phyloP scores from a whole-genome alignment of 2,329 filamentous ascomycete genomes.

The Alternaria viburni region DNA sequence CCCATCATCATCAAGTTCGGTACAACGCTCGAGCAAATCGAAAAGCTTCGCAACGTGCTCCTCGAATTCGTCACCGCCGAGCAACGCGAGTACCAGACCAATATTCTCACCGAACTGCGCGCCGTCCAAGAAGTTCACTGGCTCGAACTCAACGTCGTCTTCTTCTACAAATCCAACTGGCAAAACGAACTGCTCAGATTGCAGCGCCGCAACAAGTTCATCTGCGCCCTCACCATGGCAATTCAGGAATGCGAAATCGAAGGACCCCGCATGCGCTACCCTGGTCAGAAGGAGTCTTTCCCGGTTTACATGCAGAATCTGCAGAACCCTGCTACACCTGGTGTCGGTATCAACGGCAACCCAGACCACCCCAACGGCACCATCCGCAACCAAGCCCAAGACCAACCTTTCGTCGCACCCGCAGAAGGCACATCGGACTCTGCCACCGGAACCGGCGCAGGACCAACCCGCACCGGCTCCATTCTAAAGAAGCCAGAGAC shows the following conservation, averaged over 20 bases:
- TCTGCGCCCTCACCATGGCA: slow-evolving; percentile 85
- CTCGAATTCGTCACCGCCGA: slow-evolving; percentile 82
- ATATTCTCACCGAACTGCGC: slow-evolving; percentile 84
- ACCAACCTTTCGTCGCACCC: slow-evolving; percentile 53
- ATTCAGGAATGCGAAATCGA: slow-evolving; percentile 86
- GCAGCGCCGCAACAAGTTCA: slow-evolving; percentile 91
- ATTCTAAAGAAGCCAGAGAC: slow-evolving; percentile 66
- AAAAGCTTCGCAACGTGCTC: slow-evolving; percentile 78
- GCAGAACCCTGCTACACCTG: slow-evolving; percentile 53
- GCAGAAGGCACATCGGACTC: slow-evolving; percentile 21
- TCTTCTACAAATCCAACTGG: slow-evolving; percentile 98
- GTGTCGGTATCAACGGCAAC: slow-evolving; percentile 50
- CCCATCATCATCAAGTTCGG: slow-evolving; percentile 87
- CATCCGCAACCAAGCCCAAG: slow-evolving; percentile 42
- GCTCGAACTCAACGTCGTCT: slow-evolving; percentile 88
- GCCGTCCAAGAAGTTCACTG: slow-evolving; percentile 82
- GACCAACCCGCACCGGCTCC: slow-evolving; percentile 52
- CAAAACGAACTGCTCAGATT: slow-evolving; percentile 93
- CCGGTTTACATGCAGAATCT: slow-evolving; percentile 68
- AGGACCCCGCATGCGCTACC: slow-evolving; percentile 76
- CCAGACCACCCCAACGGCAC: slow-evolving; percentile 55
- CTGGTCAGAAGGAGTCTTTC: slow-evolving; percentile 70
- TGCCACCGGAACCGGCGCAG: slow-evolving; percentile 2
- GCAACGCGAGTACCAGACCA: slow-evolving; percentile 87
- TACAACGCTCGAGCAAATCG: slow-evolving; percentile 81